These are phyloP conservation scores for Carex sylvatica DNA, from an alignment of 202 grass and related monocot genomes.

Conservation along the genomic window DNA sequence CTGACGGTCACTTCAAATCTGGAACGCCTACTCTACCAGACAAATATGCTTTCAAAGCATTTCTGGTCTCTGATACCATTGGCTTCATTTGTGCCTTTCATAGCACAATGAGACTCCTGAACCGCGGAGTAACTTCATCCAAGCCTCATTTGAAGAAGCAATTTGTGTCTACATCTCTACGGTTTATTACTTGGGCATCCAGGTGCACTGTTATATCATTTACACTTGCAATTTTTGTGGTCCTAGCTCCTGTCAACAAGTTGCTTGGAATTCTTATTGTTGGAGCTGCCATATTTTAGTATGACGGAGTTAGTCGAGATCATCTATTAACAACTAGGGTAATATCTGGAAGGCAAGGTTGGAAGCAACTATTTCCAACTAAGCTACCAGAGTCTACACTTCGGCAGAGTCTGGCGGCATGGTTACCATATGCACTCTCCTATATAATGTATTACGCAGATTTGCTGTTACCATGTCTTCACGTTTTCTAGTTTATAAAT, in stretches of 20 bases:
- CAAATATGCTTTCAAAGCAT: slow-evolving; percentile 24
- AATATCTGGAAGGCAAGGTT: not conserved
- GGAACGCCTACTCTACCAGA: slow-evolving; percentile 27
- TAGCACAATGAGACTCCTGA: not conserved
- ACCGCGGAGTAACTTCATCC: not conserved
- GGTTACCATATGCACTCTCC: not conserved
- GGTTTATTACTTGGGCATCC: not conserved
- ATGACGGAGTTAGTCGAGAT: not conserved
- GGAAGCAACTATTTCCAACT: not conserved
- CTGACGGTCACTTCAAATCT: not conserved
- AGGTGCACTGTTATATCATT: not conserved
- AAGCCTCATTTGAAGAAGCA: not conserved
- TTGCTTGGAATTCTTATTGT: not conserved
- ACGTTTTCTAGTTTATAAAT: not conserved
- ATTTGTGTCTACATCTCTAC: not conserved
- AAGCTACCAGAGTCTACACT: not conserved
- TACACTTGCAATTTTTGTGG: not conserved
- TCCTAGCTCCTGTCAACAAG: not conserved
- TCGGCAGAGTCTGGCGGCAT: not conserved
- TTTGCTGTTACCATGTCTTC: not conserved
- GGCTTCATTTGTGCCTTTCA: slow-evolving; percentile 21
- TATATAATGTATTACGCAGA: too few species aligned
- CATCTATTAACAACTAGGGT: not conserved
- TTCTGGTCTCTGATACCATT: slow-evolving; percentile 29
- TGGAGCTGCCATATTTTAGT: not conserved